Evolutionary conservation across 345 rosid genomes (phyloP).

Genomic region (Populus nigra): DNA sequence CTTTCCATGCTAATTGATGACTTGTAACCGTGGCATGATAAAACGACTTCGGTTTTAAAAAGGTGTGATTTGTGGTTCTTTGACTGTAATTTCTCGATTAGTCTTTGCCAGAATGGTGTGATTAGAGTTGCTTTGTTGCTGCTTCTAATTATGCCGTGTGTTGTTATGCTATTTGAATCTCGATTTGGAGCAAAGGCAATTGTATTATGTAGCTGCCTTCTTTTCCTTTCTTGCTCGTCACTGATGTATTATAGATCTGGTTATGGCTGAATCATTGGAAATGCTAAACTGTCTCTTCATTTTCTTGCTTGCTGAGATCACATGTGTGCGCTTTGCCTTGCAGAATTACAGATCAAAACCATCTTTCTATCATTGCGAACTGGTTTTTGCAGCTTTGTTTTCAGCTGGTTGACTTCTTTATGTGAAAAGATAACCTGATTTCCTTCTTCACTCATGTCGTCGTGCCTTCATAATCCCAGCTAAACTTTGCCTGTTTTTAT

Average conservation of each 20-base stretch:
- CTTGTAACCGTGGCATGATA: not conserved
- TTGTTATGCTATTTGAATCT: not conserved
- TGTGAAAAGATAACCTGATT: not conserved
- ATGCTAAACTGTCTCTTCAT: not conserved
- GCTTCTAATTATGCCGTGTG: not conserved
- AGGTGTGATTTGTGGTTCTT: not conserved
- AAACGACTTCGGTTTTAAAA: not conserved
- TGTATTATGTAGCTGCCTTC: not conserved
- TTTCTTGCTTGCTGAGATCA: not conserved
- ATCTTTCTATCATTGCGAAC: not conserved
- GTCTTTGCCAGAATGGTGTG: not conserved
- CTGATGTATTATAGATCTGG: not conserved
- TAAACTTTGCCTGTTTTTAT: conserved; percentile 27
- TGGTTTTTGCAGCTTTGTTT: not conserved
- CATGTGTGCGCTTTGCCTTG: not conserved
- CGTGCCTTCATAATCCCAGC: conserved; percentile 40
- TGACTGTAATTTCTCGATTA: not conserved
- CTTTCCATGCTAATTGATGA: conserved; percentile 1
- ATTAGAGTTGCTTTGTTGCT: not conserved
- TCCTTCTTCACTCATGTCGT: not conserved
- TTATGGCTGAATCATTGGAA: not conserved
- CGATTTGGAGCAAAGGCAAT: not conserved
- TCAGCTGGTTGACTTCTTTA: not conserved
- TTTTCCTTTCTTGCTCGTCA: not conserved
- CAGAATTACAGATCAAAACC: not conserved